A percentile compares a stretch with the other conserved stretches of the same genome.
Conservation (phyloP, 371 early-diverging fungal species). For the Mortierella sp. region DNA sequence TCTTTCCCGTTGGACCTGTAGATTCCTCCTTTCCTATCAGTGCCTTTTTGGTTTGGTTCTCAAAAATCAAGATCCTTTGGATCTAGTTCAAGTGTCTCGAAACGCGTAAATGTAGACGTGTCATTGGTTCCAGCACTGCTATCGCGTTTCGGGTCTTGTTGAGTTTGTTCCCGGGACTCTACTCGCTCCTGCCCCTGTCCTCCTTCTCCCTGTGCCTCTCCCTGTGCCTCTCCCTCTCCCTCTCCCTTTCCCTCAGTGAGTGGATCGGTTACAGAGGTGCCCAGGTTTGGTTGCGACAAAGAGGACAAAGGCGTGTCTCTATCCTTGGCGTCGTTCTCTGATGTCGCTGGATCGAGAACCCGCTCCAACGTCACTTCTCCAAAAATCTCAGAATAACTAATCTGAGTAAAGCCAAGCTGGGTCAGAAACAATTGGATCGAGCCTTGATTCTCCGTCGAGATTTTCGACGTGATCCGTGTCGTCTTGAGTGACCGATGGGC, state of each 20-base stretch:
- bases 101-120: conserved; percentile 1
- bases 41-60: too few relatives aligned
- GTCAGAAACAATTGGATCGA: conserved; percentile 75
- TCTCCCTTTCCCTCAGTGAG: neutral
- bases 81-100: conserved; percentile 25
- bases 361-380: conserved; percentile 80
- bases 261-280: too few relatives aligned
- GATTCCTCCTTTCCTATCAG: too few relatives aligned
- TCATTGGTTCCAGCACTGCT: too few relatives aligned
- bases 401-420: conserved; percentile 77
- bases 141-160: too few relatives aligned
- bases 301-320: neutral
- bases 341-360: neutral
- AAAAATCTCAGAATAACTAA: conserved; percentile 74
- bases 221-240: neutral
- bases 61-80: conserved; percentile 24
- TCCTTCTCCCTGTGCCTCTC: too few relatives aligned
- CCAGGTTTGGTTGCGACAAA: neutral
- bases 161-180: too few relatives aligned
- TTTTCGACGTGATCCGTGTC: conserved; percentile 79
- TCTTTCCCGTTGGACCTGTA: too few relatives aligned
- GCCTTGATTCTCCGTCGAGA: conserved; percentile 77
- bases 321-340: neutral
- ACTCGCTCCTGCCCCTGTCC: too few relatives aligned
- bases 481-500: conserved; percentile 67